Conservation (phyloP, 2,329 filamentous ascomycete genomes). For the Phialophora expanda region DNA sequence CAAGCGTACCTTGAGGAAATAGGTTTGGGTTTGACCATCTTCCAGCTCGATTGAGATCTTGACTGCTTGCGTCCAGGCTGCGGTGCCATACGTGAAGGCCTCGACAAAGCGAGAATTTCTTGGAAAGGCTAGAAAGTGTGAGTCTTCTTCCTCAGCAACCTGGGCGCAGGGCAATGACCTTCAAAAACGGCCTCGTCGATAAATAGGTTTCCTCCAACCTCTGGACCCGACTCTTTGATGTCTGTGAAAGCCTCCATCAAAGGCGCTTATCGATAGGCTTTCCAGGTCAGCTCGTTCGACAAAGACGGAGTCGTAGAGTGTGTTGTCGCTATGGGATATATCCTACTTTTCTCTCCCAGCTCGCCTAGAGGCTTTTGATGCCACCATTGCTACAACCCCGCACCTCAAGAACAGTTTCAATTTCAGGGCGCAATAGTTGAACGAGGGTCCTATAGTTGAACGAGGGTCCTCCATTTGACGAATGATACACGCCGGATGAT, state of each 20-base stretch:
- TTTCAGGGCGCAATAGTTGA: slow-evolving; percentile 4
- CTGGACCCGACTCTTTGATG: background rate
- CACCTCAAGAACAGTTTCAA: too few relatives aligned
- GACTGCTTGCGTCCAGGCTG: slow-evolving; percentile 23
- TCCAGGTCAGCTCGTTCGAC: too few relatives aligned
- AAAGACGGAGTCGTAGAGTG: too few relatives aligned
- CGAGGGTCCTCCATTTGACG: too few relatives aligned
- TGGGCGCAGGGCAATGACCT: background rate
- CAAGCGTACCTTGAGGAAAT: slow-evolving; percentile 29
- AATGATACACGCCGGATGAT: too few relatives aligned
- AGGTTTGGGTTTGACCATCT: slow-evolving; percentile 18
- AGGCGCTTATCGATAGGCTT: background rate
- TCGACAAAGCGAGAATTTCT: slow-evolving; percentile 4
- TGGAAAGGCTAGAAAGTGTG: slow-evolving; percentile 15
- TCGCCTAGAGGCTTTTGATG: too few relatives aligned
- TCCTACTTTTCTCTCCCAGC: background rate
- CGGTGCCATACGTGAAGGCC: slow-evolving; percentile 24
- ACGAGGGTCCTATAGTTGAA: too few relatives aligned
- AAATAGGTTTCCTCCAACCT: background rate
- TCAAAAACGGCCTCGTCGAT: slow-evolving; percentile 7
- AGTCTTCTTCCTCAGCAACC: background rate
- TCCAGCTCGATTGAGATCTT: slow-evolving; percentile 16
- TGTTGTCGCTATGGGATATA: background rate
- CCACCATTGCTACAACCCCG: too few relatives aligned
- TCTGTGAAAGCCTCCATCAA: background rate